These are phyloP conservation scores for Pulveroboletus sp. DNA, from an alignment of 768 basidiomycete genomes.

Conservation along the genomic window DNA sequence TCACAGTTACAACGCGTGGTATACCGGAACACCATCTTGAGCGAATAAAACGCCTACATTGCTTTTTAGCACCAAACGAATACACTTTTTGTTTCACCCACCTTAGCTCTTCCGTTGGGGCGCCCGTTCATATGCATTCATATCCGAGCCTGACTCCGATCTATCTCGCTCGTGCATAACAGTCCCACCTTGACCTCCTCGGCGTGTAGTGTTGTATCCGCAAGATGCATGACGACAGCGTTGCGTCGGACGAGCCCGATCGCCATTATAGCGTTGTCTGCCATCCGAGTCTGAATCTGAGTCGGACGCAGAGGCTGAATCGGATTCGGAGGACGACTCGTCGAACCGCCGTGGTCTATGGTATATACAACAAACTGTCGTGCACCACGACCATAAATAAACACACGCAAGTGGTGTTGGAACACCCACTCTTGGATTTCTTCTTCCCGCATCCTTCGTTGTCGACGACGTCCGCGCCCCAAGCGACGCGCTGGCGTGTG, in stretches of 20 bases:
- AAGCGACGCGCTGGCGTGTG: constrained; percentile 62
- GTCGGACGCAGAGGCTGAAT: constrained; percentile 49
- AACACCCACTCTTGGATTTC: constrained; percentile 83
- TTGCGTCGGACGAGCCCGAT: constrained; percentile 12
- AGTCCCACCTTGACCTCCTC: constrained; percentile 7
- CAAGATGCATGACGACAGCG: constrained; percentile 6
- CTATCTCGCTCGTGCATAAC: constrained; percentile 23
- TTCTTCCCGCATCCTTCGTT: constrained; percentile 90
- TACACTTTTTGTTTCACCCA: neutral
- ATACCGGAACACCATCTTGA: neutral
- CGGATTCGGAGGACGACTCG: constrained; percentile 73
- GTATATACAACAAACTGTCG: constrained; percentile 93
- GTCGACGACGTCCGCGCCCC: constrained; percentile 85
- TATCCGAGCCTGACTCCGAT: constrained; percentile 14
- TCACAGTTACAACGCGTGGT: neutral
- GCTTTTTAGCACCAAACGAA: neutral
- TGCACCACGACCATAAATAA: neutral
- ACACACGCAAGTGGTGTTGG: too few species aligned
- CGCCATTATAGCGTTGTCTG: neutral
- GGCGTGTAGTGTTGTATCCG: neutral
- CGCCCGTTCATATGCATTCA: constrained; percentile 52
- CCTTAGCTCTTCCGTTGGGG: constrained; percentile 23
- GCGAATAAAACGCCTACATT: neutral
- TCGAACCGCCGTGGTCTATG: constrained; percentile 79
- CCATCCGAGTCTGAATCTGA: constrained; percentile 22